phyloP scores from a whole-genome alignment of 2,329 filamentous ascomycete species.

The Talaromyces sp. region DNA sequence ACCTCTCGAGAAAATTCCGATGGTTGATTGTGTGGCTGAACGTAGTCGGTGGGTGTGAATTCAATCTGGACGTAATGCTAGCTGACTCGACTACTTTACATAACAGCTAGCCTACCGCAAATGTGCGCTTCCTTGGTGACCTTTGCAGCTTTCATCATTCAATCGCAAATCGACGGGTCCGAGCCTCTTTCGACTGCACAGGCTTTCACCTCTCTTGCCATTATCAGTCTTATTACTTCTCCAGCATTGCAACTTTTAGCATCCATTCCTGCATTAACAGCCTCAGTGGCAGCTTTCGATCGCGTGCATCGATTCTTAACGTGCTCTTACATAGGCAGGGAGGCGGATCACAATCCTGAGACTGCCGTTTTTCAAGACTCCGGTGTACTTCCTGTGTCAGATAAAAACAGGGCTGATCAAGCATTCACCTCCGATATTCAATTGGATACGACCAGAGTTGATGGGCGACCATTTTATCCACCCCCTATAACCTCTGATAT shows the following conservation, averaged over 20 bases:
- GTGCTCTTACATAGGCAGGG: no score
- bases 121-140: slow-evolving; percentile 37
- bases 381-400: no score
- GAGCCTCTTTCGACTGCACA: slow-evolving; percentile 21
- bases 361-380: no score
- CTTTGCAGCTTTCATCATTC: slow-evolving; percentile 23
- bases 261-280: slow-evolving; percentile 28
- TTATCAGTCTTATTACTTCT: slow-evolving; percentile 25
- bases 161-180: slow-evolving; percentile 16
- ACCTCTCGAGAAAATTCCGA: slow-evolving; percentile 40
- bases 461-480: no score
- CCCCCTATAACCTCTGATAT: no score
- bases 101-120: slow-evolving; percentile 26
- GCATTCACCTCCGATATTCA: no score
- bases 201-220: slow-evolving; percentile 27
- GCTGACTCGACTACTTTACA: slow-evolving; percentile 1
- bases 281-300: slow-evolving; percentile 6
- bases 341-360: no score
- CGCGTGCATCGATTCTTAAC: slow-evolving; percentile 8
- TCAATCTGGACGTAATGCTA: background rate
- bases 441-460: no score
- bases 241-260: slow-evolving; percentile 25
- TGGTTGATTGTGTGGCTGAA: slow-evolving; percentile 40
- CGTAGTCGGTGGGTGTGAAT: slow-evolving; percentile 31
- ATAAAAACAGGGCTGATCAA: no score